These are phyloP conservation scores for Pythium diclinum DNA, from an alignment of 352 stramenopile species.

Conservation along the genomic window DNA sequence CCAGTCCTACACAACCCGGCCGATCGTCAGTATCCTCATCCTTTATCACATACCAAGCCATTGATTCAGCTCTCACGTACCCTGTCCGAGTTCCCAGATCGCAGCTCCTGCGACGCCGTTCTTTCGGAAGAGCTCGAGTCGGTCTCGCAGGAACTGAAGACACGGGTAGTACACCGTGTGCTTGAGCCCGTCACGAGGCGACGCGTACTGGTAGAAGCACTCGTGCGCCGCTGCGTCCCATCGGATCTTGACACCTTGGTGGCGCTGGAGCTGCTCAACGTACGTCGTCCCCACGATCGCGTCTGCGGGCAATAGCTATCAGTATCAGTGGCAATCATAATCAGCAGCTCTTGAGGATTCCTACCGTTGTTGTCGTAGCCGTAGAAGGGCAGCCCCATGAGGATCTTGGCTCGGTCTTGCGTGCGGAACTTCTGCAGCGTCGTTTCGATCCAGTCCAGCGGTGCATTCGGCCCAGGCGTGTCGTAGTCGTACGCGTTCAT, in stretches of 20 bases:
- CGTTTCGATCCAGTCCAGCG: conserved; percentile 57
- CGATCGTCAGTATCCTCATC: neutral
- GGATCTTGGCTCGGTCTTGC: conserved; percentile 49
- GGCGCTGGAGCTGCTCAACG: conserved; percentile 17
- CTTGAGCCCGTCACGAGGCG: conserved; percentile 23
- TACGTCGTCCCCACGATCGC: conserved; percentile 28
- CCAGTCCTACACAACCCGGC: conserved; percentile 41
- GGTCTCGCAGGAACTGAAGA: conserved; percentile 74
- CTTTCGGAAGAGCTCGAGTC: conserved; percentile 51
- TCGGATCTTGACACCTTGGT: conserved; percentile 17
- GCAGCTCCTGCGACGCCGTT: conserved; percentile 44
- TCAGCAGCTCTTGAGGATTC: neutral
- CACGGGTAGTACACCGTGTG: conserved; percentile 77
- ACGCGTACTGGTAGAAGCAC: conserved; percentile 56
- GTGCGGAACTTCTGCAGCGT: conserved; percentile 50
- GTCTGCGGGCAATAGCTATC: conserved; percentile 12
- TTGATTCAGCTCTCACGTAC: conserved; percentile 20
- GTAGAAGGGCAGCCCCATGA: conserved; percentile 79
- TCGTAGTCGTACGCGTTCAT: conserved; percentile 83
- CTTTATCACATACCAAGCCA: neutral
- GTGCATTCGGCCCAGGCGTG: conserved; percentile 59
- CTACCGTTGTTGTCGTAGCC: conserved; percentile 72
- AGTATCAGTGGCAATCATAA: neutral
- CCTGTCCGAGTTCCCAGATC: conserved; percentile 83
- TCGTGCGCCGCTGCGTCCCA: conserved; percentile 38